Evolutionary conservation across 257 asterid genomes (phyloP), one percentile per base, ranked within the genome.

Genomic region (Plantago ovata): DNA sequence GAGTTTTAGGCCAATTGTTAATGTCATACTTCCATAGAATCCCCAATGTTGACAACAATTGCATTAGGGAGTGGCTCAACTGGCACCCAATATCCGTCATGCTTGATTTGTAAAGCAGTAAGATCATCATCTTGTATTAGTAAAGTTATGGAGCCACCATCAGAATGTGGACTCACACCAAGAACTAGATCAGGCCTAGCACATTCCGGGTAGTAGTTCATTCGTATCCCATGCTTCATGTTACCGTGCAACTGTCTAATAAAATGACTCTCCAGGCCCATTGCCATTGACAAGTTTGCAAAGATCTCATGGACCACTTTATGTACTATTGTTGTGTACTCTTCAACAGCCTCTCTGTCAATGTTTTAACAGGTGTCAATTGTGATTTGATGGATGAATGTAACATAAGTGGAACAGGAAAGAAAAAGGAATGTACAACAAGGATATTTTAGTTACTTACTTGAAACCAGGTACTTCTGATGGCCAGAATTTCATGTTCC

Each of bases 141-240:
- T 45, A 79, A 9, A 22, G 75, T 79, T 15, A 75, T 69, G 56
- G 81, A 69, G 69, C 59, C 60, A 54, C 44, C 2, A 47, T 79
- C 77, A 13, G 79, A 70, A 58, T 72, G 81, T 13, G 81, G 85
- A 55, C 81, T 76, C 33, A 79, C 71, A 20, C 79, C 85, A 12
- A 75, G 71, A 56, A 79, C 81, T 56, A 69, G 53, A 61, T 75
- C 79, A 43, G 85, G 77, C 13, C 77, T 67, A 15, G 67, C 65
- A 59, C 82, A 73, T 7, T 60, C 63, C 6, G 80, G 82, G 19
- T 76, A 75, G 64, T 76, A 72, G 61, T 79, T 79, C 72, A 75
- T 53, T 33, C 76, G 51, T 49, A 65, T 58, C 15, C 78, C 75
- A 20, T 67, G 81, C 14, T 56, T 66, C 71, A 71, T 62, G 36